Conservation (phyloP, 1,284 basidiomycete species). For the Takashimella tepidaria region DNA sequence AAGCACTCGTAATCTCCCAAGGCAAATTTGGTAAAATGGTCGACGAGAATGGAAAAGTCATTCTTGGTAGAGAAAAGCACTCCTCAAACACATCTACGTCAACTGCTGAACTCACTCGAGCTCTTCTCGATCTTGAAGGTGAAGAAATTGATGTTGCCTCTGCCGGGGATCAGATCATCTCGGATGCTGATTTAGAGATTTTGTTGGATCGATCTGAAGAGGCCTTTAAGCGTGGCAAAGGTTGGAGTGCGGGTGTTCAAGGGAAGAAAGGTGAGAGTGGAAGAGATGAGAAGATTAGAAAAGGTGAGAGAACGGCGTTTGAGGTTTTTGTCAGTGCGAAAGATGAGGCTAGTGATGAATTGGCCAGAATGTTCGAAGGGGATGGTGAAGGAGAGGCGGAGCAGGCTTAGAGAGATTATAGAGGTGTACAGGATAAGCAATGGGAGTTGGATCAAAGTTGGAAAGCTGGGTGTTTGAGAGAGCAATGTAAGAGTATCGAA, state of each 20-base stretch:
- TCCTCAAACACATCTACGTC: neutral
- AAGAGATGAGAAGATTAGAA: conserved; percentile 41
- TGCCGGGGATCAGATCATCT: conserved; percentile 70
- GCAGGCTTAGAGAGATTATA: neutral
- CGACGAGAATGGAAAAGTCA: conserved; percentile 53
- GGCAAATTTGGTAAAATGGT: conserved; percentile 66
- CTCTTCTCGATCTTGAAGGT: conserved; percentile 71
- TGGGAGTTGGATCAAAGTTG: no score
- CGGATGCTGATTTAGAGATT: conserved; percentile 70
- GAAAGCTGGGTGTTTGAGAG: no score
- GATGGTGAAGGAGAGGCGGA: conserved; percentile 33
- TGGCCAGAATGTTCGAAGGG: conserved; percentile 58
- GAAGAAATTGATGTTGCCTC: conserved; percentile 85
- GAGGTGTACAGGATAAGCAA: neutral
- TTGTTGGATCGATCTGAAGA: conserved; percentile 74
- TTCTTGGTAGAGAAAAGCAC: conserved; percentile 52
- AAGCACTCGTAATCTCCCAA: conserved; percentile 90
- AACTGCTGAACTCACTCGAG: conserved; percentile 68
- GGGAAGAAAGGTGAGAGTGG: conserved; percentile 34
- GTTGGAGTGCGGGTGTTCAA: conserved; percentile 57
- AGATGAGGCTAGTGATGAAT: conserved; percentile 64
- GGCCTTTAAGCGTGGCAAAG: conserved; percentile 71
- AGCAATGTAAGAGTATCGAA: no score
- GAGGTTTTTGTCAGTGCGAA: conserved; percentile 69
- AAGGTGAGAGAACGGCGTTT: conserved; percentile 58